These are phyloP conservation scores for Cymodocea nodosa DNA, from an alignment of 116 monocot species.

Conservation along the genomic window DNA sequence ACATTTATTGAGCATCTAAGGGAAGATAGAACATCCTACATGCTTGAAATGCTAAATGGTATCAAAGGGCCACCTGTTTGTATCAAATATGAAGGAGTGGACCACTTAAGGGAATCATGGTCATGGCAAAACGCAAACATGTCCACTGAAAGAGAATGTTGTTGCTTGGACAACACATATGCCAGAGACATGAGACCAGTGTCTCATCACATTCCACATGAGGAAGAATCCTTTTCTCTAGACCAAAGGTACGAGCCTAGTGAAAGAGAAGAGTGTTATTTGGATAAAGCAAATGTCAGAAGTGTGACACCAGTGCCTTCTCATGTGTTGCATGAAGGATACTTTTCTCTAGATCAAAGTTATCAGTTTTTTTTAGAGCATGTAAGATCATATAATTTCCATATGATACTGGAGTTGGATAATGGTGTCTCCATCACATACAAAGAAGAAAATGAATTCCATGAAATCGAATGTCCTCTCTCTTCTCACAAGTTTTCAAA, in stretches of 20 bases:
- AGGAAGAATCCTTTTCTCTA: background rate
- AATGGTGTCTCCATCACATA: constrained; percentile 3
- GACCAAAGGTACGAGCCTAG: background rate
- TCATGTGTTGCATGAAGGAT: background rate
- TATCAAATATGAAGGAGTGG: constrained; percentile 1
- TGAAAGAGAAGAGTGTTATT: background rate
- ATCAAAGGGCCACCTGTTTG: background rate
- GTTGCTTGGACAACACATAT: background rate
- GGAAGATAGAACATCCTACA: constrained; percentile 2
- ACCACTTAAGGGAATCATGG: background rate
- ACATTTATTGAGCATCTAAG: constrained; percentile 3
- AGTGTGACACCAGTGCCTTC: background rate
- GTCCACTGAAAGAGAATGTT: background rate
- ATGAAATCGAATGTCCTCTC: background rate
- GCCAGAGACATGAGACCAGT: background rate
- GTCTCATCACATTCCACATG: background rate
- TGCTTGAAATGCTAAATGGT: constrained; percentile 3
- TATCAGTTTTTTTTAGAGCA: background rate
- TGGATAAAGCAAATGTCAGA: background rate
- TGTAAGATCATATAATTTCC: background rate
- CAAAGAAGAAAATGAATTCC: background rate
- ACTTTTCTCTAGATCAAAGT: background rate
- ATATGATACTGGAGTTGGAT: background rate
- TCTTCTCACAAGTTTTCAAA: background rate
- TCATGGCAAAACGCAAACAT: background rate